Base-by-base conservation (phyloP, 2,329 filamentous ascomycete species). In the Aureobasidium leucospermi region DNA sequence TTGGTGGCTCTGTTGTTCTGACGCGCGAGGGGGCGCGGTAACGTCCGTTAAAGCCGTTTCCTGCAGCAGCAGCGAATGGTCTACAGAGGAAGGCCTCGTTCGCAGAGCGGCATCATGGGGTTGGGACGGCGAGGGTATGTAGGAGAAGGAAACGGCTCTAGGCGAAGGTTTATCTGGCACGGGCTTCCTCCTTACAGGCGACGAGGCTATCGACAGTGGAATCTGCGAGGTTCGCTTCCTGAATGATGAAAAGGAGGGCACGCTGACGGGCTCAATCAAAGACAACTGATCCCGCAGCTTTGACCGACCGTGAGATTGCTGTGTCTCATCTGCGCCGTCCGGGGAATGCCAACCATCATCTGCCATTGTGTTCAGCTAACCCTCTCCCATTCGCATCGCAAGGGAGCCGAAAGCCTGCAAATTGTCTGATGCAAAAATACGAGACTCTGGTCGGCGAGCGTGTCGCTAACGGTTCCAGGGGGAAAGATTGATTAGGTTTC, bases 131-230 rank as follows among this genome's bases (percentile, higher is more conserved):
- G 69, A 79, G 70, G 65, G 75, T 71, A 67, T 76, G 70, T 68
- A 73, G 64, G 72, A 73, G 66, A 76, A 76, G 49, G 72, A 75
- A 58, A 69, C 69, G 60, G 77, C 72, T 59, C 79, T 69, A 63
- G 79, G 76, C 55, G 79, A 77, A 63, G 74, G 73, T 71, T 76
- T 76, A 61, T 74, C 71, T 62, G 81, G 81, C 63, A 84, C 70
- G 66, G 81, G 80, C 69, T 83, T 83, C 65, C 80, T 75, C 65
- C 76, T 76, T 61, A 82, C 73, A 58, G 75, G 73, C 62, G 76
- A 74, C 42, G 75, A 68, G 23, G 39, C 23, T 61, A 70, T 68
- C 38, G 52, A 28, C n/a, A 56, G 16, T 60, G 74, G 70, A 62
- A 75, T 73, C 64, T 73, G 72, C 43, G 72, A 72, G 42, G 73